Base-by-base conservation (phyloP, 2,329 filamentous ascomycete species). In the Botryotinia narcissicola region DNA sequence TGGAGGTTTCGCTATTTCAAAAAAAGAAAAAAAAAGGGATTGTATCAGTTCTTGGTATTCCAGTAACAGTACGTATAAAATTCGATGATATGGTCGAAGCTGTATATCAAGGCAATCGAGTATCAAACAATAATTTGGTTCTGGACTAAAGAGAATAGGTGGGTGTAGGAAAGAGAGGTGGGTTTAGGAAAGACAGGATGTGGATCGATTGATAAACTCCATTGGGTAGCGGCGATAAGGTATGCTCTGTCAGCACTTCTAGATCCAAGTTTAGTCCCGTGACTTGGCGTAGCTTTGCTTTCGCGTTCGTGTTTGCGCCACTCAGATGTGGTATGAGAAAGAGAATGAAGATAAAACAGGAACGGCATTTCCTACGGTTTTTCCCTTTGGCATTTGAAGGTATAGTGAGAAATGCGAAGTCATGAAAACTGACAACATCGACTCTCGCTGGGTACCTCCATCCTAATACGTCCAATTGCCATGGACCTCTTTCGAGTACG, bases 401-500 rank as follows among this genome's bases (percentile, higher is more conserved):
- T 40, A 40, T 3, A 8, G 37, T 29, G 22, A 67, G 48, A 32
- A 60, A 51, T n/a, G 32, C 18, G 51, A 61, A 25, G 63, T n/a
- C 22, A 72, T 68, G 63, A 72, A 72, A 69, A 44, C 32, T 48
- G 48, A 60, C 35, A n/a, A 35, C 35, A n/a, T 44, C 20, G 40
- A 57, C 51, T 72, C 14, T 51, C 35, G 42, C 62, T 37, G 37
- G 70, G 29, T 60, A 29, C 48, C 46, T 59, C 48, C 70, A 32
- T 66, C 63, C 62, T 68, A 60, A 72, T 22, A 72, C 54, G 51
- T 60, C 67, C 51, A 59, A 37, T 59, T 48, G 67, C 16, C 35
- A 90, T 90, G 91, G 91, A 94, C 80, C 86, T 89, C 78, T 98
- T 99, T 84, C 92, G 93, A 78, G 90, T 99, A 81, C 92, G 95